phyloP scores from a whole-genome alignment of 2,329 filamentous ascomycete genomes.

The Ceratocystis lukuohia region DNA sequence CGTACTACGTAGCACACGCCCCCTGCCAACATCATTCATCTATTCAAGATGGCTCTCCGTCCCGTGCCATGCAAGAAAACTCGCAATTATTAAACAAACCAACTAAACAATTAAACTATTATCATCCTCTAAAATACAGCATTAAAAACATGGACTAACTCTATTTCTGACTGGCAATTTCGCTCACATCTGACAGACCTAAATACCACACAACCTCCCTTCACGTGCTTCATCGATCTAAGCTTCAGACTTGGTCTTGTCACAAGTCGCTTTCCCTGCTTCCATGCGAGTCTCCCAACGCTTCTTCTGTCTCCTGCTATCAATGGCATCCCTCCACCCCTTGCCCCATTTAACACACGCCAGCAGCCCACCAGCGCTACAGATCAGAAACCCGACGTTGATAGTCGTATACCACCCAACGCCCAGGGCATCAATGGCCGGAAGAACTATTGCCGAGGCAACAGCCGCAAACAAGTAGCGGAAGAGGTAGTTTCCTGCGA shows the following conservation, averaged over 20 bases:
- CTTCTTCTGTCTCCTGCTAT: constrained; percentile 19
- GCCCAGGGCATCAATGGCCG: constrained; percentile 59
- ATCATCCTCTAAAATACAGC: too few species aligned
- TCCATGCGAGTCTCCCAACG: constrained; percentile 13
- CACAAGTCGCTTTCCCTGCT: neutral
- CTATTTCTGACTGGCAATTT: too few species aligned
- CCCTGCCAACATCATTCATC: too few species aligned
- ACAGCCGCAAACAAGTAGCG: constrained; percentile 62
- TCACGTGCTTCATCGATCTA: neutral
- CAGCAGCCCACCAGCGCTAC: constrained; percentile 17
- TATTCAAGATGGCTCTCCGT: too few species aligned
- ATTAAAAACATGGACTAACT: too few species aligned
- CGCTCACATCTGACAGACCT: too few species aligned
- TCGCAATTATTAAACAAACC: too few species aligned
- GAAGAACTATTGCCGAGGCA: constrained; percentile 58
- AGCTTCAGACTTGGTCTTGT: neutral
- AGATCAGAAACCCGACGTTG: constrained; percentile 28
- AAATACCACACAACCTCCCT: neutral
- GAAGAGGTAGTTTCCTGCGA: constrained; percentile 68
- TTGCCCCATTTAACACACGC: constrained; percentile 31
- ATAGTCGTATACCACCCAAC: constrained; percentile 74
- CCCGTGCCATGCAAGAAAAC: too few species aligned
- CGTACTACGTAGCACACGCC: too few species aligned
- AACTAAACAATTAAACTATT: too few species aligned
- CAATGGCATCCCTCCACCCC: constrained; percentile 29